Evolutionary conservation across 768 basidiomycete species (phyloP).

Genomic region (Naematelia aurantialba): DNA sequence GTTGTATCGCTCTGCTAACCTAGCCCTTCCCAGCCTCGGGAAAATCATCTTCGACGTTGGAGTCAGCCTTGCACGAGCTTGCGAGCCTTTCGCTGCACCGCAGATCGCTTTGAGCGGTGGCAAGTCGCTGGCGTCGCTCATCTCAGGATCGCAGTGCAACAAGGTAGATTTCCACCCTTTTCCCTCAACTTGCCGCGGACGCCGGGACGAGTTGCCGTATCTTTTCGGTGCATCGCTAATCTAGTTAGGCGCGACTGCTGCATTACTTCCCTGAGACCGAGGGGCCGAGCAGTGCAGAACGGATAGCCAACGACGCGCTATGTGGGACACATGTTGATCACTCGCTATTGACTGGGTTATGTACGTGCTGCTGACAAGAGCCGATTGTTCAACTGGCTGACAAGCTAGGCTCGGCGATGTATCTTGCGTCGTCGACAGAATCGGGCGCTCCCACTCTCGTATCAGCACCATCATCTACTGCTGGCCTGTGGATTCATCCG

Average conservation of each 20-base stretch:
- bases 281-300: slow-evolving; percentile 21
- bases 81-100: slow-evolving; percentile 79
- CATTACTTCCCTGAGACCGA: slow-evolving; percentile 83
- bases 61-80: slow-evolving; percentile 73
- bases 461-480: slow-evolving; percentile 65
- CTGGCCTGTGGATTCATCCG: slow-evolving; percentile 88
- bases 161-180: slow-evolving; percentile 55
- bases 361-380: too few relatives aligned
- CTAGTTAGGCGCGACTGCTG: slow-evolving; percentile 66
- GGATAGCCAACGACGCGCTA: slow-evolving; percentile 66
- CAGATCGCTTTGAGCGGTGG: slow-evolving; percentile 55
- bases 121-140: slow-evolving; percentile 59
- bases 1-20: slow-evolving; percentile 14
- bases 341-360: slow-evolving; percentile 75
- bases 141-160: slow-evolving; percentile 71
- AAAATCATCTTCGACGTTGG: slow-evolving; percentile 70
- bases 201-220: too few relatives aligned
- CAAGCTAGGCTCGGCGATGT: slow-evolving; percentile 62
- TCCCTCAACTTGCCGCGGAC: too few relatives aligned
- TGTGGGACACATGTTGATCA: slow-evolving; percentile 96
- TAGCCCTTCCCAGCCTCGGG: slow-evolving; percentile 37
- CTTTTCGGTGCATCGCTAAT: too few relatives aligned
- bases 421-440: slow-evolving; percentile 56
- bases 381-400: too few relatives aligned
- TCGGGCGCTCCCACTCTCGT: slow-evolving; percentile 52